Evolutionary conservation across 1,284 basidiomycete species (phyloP).

Genomic region (Irpex rosettiformis): DNA sequence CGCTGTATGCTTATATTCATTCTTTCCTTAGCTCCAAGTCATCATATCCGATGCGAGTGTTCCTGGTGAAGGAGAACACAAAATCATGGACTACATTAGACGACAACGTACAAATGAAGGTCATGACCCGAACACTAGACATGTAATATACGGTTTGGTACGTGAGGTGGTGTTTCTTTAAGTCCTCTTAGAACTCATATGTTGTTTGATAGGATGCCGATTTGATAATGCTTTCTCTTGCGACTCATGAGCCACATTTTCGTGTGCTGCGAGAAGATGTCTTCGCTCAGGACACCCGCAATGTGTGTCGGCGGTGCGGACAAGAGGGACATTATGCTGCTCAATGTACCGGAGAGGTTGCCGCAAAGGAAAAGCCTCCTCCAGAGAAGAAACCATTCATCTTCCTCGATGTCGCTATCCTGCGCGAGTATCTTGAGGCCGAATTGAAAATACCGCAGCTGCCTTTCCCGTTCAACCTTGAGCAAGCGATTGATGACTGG

Average conservation of each 20-base stretch:
- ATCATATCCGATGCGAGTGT: constrained; percentile 97
- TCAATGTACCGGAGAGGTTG: constrained; percentile 77
- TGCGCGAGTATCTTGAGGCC: constrained; percentile 97
- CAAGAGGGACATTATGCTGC: constrained; percentile 93
- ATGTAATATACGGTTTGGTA: constrained; percentile 97
- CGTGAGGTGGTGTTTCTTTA: constrained; percentile 23
- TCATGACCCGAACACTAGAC: constrained; percentile 93
- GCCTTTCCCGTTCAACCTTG: constrained; percentile 91
- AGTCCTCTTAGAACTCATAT: neutral
- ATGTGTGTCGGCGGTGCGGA: constrained; percentile 88
- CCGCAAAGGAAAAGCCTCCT: constrained; percentile 51
- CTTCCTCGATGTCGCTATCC: constrained; percentile 93
- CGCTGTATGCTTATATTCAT: constrained; percentile 9
- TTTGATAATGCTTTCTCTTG: constrained; percentile 97
- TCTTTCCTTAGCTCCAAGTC: constrained; percentile 71
- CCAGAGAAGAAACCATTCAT: constrained; percentile 96
- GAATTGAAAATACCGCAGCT: constrained; percentile 83
- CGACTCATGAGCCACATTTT: constrained; percentile 98
- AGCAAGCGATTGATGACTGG: constrained; percentile 99
- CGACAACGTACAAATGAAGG: constrained; percentile 84
- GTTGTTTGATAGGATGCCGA: constrained; percentile 81
- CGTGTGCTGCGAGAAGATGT: constrained; percentile 98
- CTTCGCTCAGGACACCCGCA: constrained; percentile 78
- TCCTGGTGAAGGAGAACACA: constrained; percentile 99
- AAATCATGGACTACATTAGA: constrained; percentile 99